phyloP scores from a whole-genome alignment of 768 basidiomycete species.

The Hydnomerulius pinastri region DNA sequence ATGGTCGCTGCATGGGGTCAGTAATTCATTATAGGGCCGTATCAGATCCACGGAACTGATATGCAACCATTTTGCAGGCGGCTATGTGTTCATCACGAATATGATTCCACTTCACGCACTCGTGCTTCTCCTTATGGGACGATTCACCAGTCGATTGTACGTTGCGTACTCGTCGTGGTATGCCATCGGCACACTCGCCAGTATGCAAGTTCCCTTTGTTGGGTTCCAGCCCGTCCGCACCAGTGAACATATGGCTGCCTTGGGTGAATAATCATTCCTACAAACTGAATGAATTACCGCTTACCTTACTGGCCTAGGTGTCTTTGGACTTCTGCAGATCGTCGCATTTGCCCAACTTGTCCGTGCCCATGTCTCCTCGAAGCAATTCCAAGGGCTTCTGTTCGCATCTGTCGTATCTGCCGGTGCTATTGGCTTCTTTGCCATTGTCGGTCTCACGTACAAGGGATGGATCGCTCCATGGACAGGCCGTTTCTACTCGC shows the following conservation, averaged over 20 bases:
- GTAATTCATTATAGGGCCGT: conserved; percentile 18
- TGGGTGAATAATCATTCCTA: conserved; percentile 53
- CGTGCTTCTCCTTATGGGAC: conserved; percentile 94
- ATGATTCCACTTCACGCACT: conserved; percentile 98
- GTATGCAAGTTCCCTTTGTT: conserved; percentile 99
- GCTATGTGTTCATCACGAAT: conserved; percentile 99
- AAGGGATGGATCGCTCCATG: conserved; percentile 97
- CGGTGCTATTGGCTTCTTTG: conserved; percentile 71
- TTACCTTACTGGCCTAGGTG: conserved; percentile 49
- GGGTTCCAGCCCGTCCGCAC: conserved; percentile 98
- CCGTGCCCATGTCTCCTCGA: conserved; percentile 83
- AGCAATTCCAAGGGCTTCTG: conserved; percentile 88
- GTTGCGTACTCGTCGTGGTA: conserved; percentile 98
- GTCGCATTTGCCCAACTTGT: conserved; percentile 92
- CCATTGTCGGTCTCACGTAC: conserved; percentile 81
- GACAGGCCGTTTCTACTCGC: conserved; percentile 99
- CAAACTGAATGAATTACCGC: not conserved
- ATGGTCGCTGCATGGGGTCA: conserved; percentile 99
- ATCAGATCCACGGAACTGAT: conserved; percentile 7
- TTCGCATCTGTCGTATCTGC: conserved; percentile 65
- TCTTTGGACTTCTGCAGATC: conserved; percentile 95
- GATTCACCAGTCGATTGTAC: conserved; percentile 90
- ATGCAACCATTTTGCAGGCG: conserved; percentile 54
- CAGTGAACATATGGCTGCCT: conserved; percentile 97
- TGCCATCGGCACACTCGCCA: conserved; percentile 92